These are phyloP conservation scores for Phytophthora fragariaefolia DNA, from an alignment of 352 stramenopile genomes.

Conservation along the genomic window DNA sequence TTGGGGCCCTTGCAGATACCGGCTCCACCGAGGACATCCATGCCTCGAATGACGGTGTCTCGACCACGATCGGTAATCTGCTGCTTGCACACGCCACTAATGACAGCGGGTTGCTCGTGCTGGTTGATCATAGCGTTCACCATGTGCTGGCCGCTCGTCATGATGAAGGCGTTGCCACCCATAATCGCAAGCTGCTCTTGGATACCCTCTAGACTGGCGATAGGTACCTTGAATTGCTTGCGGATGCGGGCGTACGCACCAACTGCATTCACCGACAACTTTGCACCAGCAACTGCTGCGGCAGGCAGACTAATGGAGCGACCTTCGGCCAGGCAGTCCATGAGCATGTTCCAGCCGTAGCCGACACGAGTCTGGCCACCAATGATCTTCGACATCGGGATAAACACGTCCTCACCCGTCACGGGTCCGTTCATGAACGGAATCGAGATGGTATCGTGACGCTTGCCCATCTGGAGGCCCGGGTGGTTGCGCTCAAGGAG, in stretches of 20 bases:
- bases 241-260: slow-evolving; percentile 96
- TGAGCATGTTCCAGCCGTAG: slow-evolving; percentile 99
- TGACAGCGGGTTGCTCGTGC: slow-evolving; percentile 98
- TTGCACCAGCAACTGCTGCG: slow-evolving; percentile 92
- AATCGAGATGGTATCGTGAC: slow-evolving; percentile 95
- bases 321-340: slow-evolving; percentile 98
- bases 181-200: slow-evolving; percentile 96
- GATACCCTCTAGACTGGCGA: slow-evolving; percentile 98
- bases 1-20: slow-evolving; percentile 97
- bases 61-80: slow-evolving; percentile 97
- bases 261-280: slow-evolving; percentile 93
- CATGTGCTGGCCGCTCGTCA: slow-evolving; percentile 95
- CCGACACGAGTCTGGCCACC: slow-evolving; percentile 96
- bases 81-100: slow-evolving; percentile 99
- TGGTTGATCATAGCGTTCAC: slow-evolving; percentile 99
- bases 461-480: slow-evolving; percentile 94
- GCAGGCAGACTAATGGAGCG: slow-evolving; percentile 97
- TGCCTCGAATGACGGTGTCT: slow-evolving; percentile 95
- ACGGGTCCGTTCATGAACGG: slow-evolving; percentile 99
- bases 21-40: slow-evolving; percentile 97
- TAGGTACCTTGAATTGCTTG: slow-evolving; percentile 99
- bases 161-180: slow-evolving; percentile 94
- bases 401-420: slow-evolving; percentile 97
- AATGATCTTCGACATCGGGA: slow-evolving; percentile 98
- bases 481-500: slow-evolving; percentile 96